Evolutionary conservation across 192 early-diverging fungal genomes (phyloP), one percentile per base, ranked within the genome.

Genomic region (Umbelopsis vinacea): DNA sequence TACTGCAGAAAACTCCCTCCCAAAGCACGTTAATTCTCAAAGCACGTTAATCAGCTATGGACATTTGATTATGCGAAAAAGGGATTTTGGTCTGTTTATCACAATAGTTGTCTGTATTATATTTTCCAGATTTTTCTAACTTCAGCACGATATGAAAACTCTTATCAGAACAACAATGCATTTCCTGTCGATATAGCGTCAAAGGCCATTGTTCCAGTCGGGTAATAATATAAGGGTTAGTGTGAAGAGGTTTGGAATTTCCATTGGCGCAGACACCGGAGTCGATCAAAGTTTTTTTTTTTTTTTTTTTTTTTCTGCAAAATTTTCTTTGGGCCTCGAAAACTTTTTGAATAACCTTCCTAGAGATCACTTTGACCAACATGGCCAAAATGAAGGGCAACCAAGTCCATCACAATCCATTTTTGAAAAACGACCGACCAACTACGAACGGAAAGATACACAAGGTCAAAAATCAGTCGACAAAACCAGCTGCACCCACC

Each of bases 321-420:
- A 63, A 63, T 63, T 63, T 63, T 63, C 53, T 63, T 33, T 29
- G 29, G 29, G 17, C 24, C 12, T 21, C n/a, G n/a, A 50, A 37
- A 37, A 38, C 57, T 26, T 38, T 19, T 35, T 19, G 26, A 14
- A 9, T 26, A 63, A 29, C 17, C 29, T 14, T 37, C 17, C 15
- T 63, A 22, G 57, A 29, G 33, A 63, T 63, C 40, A 43, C 40
- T 43, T 43, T 43, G 11, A 43, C 33, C 33, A 63, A 63, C 57
- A 63, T 63, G 57, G 57, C 57, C 29, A 63, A 63, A 63, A 63
- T 33, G 57, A 63, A 63, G 57, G 57, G 14, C 26, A 63, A 35
- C 17, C 29, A 37, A 19, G 15, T 26, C 15, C 57, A 63, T 63
- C 14, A 63, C 57, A 63, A 63, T 4, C 57, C 57, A 4, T 63